A percentile compares a stretch with the other conserved stretches of the same genome.
phyloP scores from a whole-genome alignment of 192 early-diverging fungal species.

The Neocallimastix lanati region DNA sequence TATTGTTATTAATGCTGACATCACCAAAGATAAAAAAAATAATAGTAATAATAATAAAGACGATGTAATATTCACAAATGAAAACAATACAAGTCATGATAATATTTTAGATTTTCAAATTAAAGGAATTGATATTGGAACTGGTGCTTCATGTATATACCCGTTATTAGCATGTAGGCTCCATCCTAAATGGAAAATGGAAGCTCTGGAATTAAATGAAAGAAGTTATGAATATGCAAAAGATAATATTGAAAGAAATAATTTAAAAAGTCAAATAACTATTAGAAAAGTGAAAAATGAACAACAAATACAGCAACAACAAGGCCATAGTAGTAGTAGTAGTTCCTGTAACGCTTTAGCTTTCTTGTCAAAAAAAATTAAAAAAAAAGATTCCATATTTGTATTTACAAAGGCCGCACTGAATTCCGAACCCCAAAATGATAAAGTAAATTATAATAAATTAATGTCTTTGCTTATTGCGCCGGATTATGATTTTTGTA shows the following conservation, averaged over 20 bases:
- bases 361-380: not conserved
- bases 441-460: not conserved
- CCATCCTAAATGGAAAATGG: slow-evolving; percentile 41
- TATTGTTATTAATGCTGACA: slow-evolving; percentile 47
- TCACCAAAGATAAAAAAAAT: no score
- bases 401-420: no score
- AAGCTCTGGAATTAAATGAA: slow-evolving; percentile 58
- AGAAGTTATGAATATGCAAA: slow-evolving; percentile 39
- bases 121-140: slow-evolving; percentile 20
- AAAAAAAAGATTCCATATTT: no score
- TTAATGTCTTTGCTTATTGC: not conserved
- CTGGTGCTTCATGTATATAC: slow-evolving; percentile 82
- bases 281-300: slow-evolving; percentile 17
- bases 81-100: not conserved
- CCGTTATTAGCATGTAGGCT: slow-evolving; percentile 51
- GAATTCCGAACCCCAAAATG: slow-evolving; percentile 4
- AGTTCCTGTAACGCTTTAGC: no score
- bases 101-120: not conserved
- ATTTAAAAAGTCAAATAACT: slow-evolving; percentile 28
- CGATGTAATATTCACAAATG: no score
- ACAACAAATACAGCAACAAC: no score
- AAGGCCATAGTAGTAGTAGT: no score
- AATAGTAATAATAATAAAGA: no score
- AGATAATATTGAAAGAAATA: slow-evolving; percentile 45
- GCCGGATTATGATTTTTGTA: slow-evolving; percentile 39